phyloP scores from a whole-genome alignment of 257 asterid genomes.

The Hygrophila difformis region DNA sequence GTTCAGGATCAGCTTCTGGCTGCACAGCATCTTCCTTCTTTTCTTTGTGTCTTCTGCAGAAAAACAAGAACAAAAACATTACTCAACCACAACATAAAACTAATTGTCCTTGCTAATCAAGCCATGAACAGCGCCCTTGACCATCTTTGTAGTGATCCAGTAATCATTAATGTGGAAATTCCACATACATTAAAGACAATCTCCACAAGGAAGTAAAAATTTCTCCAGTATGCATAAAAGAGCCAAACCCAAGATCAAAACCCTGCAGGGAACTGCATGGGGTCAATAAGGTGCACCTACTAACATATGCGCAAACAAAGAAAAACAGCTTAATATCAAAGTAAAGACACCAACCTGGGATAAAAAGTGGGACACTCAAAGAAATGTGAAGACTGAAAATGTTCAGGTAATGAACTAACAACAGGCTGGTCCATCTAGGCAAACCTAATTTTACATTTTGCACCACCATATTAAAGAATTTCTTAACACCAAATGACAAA shows the following conservation, averaged over 20 bases:
- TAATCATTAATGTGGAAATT: constrained; percentile 25
- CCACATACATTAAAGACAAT: constrained; percentile 30
- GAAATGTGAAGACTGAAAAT: constrained; percentile 48
- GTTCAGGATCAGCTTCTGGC: constrained; percentile 59
- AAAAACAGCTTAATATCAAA: constrained; percentile 34
- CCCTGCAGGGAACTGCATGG: constrained; percentile 58
- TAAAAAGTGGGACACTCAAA: constrained; percentile 45
- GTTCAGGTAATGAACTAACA: constrained; percentile 57
- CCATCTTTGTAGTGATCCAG: constrained; percentile 23
- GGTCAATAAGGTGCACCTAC: constrained; percentile 42
- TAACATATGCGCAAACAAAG: constrained; percentile 35
- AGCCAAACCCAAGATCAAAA: constrained; percentile 42
- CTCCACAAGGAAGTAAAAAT: constrained; percentile 35
- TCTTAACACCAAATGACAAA: constrained; percentile 21
- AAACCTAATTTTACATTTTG: constrained; percentile 49
- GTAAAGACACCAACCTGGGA: constrained; percentile 54
- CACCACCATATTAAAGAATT: constrained; percentile 40
- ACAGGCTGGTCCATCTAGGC: constrained; percentile 55
- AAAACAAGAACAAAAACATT: neutral
- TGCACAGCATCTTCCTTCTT: constrained; percentile 47
- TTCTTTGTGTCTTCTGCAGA: constrained; percentile 50
- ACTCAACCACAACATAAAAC: constrained; percentile 2
- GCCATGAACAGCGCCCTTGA: constrained; percentile 25
- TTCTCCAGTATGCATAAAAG: constrained; percentile 46
- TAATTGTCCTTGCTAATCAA: constrained; percentile 21